Conservation (phyloP, 2,329 filamentous ascomycete genomes). For the Colletotrichum eremochloae region DNA sequence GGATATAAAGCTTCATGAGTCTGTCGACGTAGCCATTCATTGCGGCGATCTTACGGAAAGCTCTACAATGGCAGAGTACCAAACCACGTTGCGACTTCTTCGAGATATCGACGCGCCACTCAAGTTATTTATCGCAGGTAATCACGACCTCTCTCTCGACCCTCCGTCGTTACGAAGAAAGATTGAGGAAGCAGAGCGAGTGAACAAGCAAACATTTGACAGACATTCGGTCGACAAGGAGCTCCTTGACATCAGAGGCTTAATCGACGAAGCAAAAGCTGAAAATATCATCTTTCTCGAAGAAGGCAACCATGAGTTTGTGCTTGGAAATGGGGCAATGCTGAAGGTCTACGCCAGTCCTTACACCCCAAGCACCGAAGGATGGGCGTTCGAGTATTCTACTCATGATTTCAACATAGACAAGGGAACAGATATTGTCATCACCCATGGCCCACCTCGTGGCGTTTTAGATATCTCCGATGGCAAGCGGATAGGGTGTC, state of each 20-base stretch:
- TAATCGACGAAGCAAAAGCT: conserved; percentile 55
- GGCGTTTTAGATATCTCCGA: conserved; percentile 63
- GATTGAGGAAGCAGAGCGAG: background rate
- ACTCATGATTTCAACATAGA: conserved; percentile 56
- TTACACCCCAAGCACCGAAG: conserved; percentile 58
- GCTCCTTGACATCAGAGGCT: conserved; percentile 54
- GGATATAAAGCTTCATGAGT: no score
- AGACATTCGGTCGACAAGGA: conserved; percentile 47
- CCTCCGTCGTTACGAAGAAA: conserved; percentile 17
- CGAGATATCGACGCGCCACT: conserved; percentile 56
- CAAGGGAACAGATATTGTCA: conserved; percentile 58
- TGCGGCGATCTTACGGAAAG: conserved; percentile 63
- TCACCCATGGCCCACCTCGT: conserved; percentile 68
- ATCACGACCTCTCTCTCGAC: conserved; percentile 63
- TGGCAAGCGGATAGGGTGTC: conserved; percentile 56
- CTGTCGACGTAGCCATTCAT: conserved; percentile 62
- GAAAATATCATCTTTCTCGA: conserved; percentile 63
- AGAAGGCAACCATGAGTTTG: conserved; percentile 63
- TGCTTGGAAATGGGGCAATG: conserved; percentile 61
- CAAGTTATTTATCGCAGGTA: conserved; percentile 65
- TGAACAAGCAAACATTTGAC: background rate
- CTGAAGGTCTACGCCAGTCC: conserved; percentile 67
- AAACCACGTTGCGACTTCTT: conserved; percentile 54
- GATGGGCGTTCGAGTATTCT: conserved; percentile 63
- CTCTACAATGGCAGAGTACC: conserved; percentile 58